Evolutionary conservation across 164 flowering plant species (phyloP).

Genomic region (Nymphaea thermarum): DNA sequence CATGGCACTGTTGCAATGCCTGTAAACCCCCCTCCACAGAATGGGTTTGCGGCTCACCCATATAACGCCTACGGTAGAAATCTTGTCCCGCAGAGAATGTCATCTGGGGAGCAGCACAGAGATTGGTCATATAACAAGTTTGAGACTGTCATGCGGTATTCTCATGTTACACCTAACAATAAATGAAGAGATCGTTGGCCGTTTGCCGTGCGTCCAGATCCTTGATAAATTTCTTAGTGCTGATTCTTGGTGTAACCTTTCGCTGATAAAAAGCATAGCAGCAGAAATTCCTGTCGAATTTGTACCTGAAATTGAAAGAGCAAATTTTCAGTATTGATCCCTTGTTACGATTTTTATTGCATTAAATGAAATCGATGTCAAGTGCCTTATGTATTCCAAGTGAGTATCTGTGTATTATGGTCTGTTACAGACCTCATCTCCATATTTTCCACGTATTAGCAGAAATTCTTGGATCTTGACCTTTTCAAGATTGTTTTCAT

Average conservation of each 20-base stretch:
- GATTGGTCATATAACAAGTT: neutral
- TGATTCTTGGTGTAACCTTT: neutral
- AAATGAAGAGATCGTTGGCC: neutral
- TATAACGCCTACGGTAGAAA: neutral
- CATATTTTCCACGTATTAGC: neutral
- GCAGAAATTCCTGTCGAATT: neutral
- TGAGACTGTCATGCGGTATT: neutral
- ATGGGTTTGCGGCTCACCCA: neutral
- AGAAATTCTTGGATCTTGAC: neutral
- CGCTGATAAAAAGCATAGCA: neutral
- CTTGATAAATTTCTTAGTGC: neutral
- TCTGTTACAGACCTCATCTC: neutral
- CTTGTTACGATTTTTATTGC: neutral
- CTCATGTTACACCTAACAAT: neutral
- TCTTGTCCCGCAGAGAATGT: neutral
- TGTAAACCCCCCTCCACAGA: neutral
- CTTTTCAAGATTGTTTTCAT: too few relatives aligned
- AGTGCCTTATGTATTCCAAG: neutral
- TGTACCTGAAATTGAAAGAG: neutral
- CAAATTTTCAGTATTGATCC: neutral
- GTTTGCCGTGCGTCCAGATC: neutral
- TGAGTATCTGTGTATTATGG: neutral
- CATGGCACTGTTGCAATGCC: conserved; percentile 19
- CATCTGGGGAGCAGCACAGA: neutral
- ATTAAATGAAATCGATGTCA: neutral